Evolutionary conservation across 23 red algal species (phyloP).

Genomic region (Gracilaria domingensis): DNA sequence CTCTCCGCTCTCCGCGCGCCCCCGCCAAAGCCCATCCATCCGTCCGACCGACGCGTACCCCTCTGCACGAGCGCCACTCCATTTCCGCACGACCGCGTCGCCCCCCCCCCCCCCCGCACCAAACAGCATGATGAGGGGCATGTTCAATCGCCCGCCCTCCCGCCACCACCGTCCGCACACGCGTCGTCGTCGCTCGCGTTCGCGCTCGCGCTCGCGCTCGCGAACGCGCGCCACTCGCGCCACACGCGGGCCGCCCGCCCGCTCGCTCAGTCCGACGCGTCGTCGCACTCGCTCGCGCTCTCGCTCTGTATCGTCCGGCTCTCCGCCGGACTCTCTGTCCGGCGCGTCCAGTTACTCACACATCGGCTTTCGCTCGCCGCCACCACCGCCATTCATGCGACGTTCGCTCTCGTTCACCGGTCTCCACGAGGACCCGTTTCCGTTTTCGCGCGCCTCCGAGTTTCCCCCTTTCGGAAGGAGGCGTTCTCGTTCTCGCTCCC

Average conservation of each 20-base stretch:
- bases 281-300: constrained; percentile 20
- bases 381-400: constrained; percentile 16
- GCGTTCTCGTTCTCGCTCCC: constrained; percentile 27
- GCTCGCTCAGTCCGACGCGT: constrained; percentile 18
- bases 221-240: neutral
- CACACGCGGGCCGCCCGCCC: neutral
- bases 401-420: constrained; percentile 29
- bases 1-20: too few species aligned
- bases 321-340: constrained; percentile 25
- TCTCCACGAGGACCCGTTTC: constrained; percentile 15
- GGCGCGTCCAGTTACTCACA: constrained; percentile 33
- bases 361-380: constrained; percentile 25
- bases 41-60: too few species aligned
- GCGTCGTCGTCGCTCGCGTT: neutral
- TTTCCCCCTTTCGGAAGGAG: neutral
- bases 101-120: too few species aligned
- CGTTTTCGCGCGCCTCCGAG: neutral
- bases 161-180: neutral
- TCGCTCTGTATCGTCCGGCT: neutral
- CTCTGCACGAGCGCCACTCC: neutral
- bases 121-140: constrained; percentile 1
- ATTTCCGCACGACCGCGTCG: neutral
- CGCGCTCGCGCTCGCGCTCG: constrained; percentile 1
- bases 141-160: constrained; percentile 4
- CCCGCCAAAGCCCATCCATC: too few species aligned